Evolutionary conservation across 345 rosid species (phyloP).

Genomic region (Eucalyptus urophylla): DNA sequence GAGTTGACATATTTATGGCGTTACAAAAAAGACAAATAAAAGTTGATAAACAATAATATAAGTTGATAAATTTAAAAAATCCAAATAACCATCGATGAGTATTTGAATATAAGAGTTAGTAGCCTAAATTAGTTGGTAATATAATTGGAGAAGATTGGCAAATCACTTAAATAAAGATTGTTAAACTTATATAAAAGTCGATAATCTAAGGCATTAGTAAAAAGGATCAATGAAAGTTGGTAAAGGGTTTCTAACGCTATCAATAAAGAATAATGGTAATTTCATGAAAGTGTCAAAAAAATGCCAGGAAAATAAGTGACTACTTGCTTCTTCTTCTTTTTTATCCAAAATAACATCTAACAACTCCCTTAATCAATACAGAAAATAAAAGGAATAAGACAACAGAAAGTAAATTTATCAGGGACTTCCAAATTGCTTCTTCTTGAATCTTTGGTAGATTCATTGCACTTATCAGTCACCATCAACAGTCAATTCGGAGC

Average conservation of each 20-base stretch:
- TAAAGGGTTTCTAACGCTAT: not conserved
- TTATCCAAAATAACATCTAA: not conserved
- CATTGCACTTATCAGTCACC: not conserved
- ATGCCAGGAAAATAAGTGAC: not conserved
- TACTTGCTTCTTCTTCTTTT: not conserved
- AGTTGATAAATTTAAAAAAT: not conserved
- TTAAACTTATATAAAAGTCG: not conserved
- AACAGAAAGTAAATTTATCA: not conserved
- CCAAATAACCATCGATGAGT: accelerated
- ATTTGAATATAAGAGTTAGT: not conserved
- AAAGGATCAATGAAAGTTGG: not conserved
- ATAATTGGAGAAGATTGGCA: not conserved
- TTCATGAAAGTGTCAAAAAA: not conserved
- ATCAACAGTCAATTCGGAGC: not conserved
- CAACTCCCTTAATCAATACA: not conserved
- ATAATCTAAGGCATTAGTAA: not conserved
- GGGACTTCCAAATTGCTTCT: not conserved
- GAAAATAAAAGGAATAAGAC: not conserved
- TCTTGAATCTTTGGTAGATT: not conserved
- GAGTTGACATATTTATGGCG: not conserved
- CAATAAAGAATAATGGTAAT: not conserved
- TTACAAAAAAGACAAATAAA: not conserved
- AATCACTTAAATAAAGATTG: not conserved
- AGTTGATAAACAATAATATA: not conserved
- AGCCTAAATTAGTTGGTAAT: not conserved